Evolutionary conservation across 2,329 filamentous ascomycete genomes (phyloP).

Genomic region (Curvularia eragrostidis): DNA sequence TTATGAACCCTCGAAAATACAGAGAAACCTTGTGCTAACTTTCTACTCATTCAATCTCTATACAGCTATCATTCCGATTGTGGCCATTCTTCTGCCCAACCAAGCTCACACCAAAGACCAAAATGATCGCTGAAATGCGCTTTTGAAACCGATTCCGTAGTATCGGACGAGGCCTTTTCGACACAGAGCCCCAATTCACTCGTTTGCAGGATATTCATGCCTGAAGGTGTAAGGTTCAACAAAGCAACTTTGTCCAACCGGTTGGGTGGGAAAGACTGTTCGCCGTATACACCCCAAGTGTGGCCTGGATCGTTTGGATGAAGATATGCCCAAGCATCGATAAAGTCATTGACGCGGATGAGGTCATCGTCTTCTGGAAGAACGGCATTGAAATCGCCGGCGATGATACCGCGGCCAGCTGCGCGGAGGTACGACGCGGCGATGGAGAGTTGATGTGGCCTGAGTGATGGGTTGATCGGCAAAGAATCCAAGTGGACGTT

Average conservation of each 20-base stretch:
- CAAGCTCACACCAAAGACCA: slow-evolving; percentile 7
- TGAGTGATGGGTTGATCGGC: slow-evolving; percentile 12
- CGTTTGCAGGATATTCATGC: slow-evolving; percentile 8
- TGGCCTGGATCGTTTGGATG: slow-evolving; percentile 1
- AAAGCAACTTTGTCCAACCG: slow-evolving; percentile 10
- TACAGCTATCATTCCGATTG: neutral
- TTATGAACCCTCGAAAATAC: no score
- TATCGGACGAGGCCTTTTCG: neutral
- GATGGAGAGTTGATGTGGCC: slow-evolving; percentile 5
- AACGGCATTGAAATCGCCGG: slow-evolving; percentile 11
- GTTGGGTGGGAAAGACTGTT: slow-evolving; percentile 8
- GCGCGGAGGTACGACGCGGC: slow-evolving; percentile 2
- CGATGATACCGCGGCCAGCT: slow-evolving; percentile 7
- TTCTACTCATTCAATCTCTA: neutral
- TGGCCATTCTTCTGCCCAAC: slow-evolving; percentile 6
- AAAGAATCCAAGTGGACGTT: slow-evolving; percentile 12
- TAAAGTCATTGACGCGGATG: slow-evolving; percentile 1
- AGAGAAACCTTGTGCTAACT: no score
- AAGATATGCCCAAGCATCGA: slow-evolving; percentile 7
- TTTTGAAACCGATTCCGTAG: neutral
- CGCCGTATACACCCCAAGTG: slow-evolving; percentile 12
- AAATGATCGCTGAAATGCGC: slow-evolving; percentile 14
- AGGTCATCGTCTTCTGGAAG: slow-evolving; percentile 10
- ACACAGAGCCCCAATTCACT: neutral
- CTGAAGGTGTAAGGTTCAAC: neutral